These are phyloP conservation scores for Neurospora sp. DNA, from an alignment of 495 filamentous ascomycete genomes.

Conservation along the genomic window DNA sequence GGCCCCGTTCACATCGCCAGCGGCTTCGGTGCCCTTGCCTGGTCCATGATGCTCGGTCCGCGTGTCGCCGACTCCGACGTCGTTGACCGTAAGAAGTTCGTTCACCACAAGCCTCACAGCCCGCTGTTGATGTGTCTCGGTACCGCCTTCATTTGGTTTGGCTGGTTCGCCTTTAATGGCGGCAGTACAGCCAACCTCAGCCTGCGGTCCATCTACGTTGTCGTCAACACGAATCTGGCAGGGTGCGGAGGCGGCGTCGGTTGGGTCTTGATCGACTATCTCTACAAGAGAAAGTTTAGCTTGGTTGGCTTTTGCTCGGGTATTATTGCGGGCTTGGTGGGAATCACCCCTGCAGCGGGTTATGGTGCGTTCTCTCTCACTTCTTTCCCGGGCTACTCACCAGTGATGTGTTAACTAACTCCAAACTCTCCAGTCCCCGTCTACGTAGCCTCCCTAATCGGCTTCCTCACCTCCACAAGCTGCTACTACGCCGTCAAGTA, in stretches of 20 bases:
- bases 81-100: conserved; percentile 60
- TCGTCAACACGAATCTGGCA: conserved; percentile 86
- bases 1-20: conserved; percentile 83
- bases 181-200: conserved; percentile 84
- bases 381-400: neutral
- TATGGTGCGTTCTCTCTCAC: conserved; percentile 4
- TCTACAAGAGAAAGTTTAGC: conserved; percentile 77
- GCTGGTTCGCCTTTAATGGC: conserved; percentile 96
- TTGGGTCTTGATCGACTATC: conserved; percentile 85
- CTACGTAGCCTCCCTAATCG: conserved; percentile 75
- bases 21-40: conserved; percentile 68
- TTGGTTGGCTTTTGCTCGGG: conserved; percentile 97
- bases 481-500: conserved; percentile 87
- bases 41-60: conserved; percentile 68
- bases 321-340: conserved; percentile 75
- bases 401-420: neutral
- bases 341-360: conserved; percentile 74
- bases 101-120: conserved; percentile 76
- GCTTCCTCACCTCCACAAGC: conserved; percentile 66
- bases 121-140: conserved; percentile 89
- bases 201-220: conserved; percentile 80
- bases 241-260: conserved; percentile 70
- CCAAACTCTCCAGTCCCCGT: conserved; percentile 52
- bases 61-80: conserved; percentile 4
- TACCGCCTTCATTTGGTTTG: conserved; percentile 92